Base-by-base conservation (phyloP, 306 rosid genomes). In the Elaeagnus macrophylla region DNA sequence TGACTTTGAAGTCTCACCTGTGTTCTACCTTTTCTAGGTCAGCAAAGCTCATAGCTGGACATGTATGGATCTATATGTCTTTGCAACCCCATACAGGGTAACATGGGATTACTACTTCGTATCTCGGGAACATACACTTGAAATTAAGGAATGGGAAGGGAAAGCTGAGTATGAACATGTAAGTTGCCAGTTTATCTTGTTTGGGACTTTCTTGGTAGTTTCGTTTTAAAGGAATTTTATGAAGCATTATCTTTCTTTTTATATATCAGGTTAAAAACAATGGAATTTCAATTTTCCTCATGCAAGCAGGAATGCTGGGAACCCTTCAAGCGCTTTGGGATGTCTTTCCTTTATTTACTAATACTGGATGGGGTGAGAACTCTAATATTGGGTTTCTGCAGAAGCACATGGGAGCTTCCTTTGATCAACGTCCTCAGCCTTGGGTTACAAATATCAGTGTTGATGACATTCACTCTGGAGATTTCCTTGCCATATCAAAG, bases 61-160 rank as follows among this genome's bases (percentile, higher is more conserved):
- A 19, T 93, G 99, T 54, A 65, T 93, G 60, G 99, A 93, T 79
- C 59, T 93, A 52, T 93, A 93, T 69, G 67, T 93, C 67, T 93
- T 87, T 69, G 99, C 94, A 13, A 93, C 96, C 37, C 96, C 99
- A n/a, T 87, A 87, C 69, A 83, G 89, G 1, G 94, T 84, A 46
- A 77, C 96, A 3, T 93, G 99, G 99, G 99, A 87, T 74, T 93
- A 93, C 72, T 93, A 93, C 76, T 77, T 84, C 61, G 73, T 79
- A 51, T 61, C 89, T 11, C 91, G 96, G 67, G 99, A 93, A 71
- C 99, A 93, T 74, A 93, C 96, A 2, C 74, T 87, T n/a, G 87
- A 87, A 62, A 61, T 93, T 62, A 69, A 74, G 17, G 84, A 73
- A 45, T 93, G 99, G 99, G 76, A 72, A 47, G 95, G 96, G 70